These are phyloP conservation scores for Calamus simplicifolius DNA, from an alignment of 176 grass and related monocot species.

Conservation along the genomic window DNA sequence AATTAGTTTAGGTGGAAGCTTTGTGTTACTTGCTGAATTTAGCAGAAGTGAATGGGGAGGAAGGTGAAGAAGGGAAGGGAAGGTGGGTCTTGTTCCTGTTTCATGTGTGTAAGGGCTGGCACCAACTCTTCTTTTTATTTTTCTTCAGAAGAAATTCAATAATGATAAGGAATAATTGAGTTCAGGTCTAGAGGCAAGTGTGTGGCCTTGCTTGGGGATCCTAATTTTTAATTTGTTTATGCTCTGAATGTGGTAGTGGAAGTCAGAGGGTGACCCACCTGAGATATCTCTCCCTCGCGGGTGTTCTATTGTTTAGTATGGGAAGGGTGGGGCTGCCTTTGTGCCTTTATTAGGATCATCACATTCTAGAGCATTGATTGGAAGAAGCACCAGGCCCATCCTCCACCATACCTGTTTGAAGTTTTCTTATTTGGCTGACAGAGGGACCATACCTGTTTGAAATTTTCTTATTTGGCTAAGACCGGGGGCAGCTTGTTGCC, in stretches of 20 bases:
- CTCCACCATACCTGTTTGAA: too few relatives aligned
- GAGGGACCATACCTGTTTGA: too few relatives aligned
- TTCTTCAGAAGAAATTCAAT: conserved; percentile 19
- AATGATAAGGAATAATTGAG: conserved; percentile 31
- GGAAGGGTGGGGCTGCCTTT: too few relatives aligned
- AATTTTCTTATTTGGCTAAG: too few relatives aligned
- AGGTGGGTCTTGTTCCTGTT: conserved; percentile 36
- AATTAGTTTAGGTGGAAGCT: conserved; percentile 24
- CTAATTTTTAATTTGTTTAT: conserved; percentile 18
- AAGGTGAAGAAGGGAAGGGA: conserved; percentile 23
- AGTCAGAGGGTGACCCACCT: conserved; percentile 8
- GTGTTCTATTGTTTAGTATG: too few relatives aligned
- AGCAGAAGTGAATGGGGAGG: conserved; percentile 21
- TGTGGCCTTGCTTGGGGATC: conserved; percentile 21
- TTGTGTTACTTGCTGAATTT: conserved; percentile 6
- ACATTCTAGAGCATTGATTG: too few relatives aligned
- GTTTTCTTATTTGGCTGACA: too few relatives aligned
- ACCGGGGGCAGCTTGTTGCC: too few relatives aligned
- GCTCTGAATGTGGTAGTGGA: conserved; percentile 14
- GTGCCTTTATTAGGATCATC: too few relatives aligned
- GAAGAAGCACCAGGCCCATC: too few relatives aligned
- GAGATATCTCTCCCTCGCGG: background rate
- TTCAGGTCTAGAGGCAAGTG: conserved; percentile 15
- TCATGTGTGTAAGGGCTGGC: conserved; percentile 7
- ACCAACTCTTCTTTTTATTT: conserved; percentile 1